Conservation (phyloP, 345 rosid genomes). For the Abelmoschus esculentus region DNA sequence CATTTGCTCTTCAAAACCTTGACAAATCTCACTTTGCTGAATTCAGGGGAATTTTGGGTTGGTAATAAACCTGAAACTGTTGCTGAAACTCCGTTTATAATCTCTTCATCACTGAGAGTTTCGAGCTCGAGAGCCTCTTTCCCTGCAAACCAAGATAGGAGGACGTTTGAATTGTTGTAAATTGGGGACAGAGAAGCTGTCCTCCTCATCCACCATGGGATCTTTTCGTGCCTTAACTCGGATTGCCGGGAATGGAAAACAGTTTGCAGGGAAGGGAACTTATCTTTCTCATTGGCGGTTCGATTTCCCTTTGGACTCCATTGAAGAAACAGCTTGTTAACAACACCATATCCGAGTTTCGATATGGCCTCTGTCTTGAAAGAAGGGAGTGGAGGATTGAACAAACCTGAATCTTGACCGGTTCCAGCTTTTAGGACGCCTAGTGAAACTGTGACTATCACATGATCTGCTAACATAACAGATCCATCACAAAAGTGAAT, state of each 20-base stretch:
- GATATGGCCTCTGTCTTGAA: slow-evolving; percentile 73
- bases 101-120: slow-evolving; percentile 61
- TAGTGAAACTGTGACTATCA: slow-evolving; percentile 76
- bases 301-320: slow-evolving; percentile 23
- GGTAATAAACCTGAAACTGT: slow-evolving; percentile 46
- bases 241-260: slow-evolving; percentile 55
- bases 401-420: slow-evolving; percentile 44
- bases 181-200: slow-evolving; percentile 75
- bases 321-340: slow-evolving; percentile 81
- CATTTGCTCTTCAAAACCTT: slow-evolving; percentile 76
- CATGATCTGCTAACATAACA: slow-evolving; percentile 68
- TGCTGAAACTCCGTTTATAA: slow-evolving; percentile 51
- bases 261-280: slow-evolving; percentile 66
- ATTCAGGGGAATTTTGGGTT: slow-evolving; percentile 15
- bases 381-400: slow-evolving; percentile 65
- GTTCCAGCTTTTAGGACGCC: slow-evolving; percentile 85
- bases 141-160: slow-evolving; percentile 95
- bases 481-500: slow-evolving; percentile 86
- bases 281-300: slow-evolving; percentile 14
- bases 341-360: slow-evolving; percentile 85
- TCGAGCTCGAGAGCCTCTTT: slow-evolving; percentile 89
- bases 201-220: slow-evolving; percentile 96
- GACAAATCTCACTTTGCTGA: slow-evolving; percentile 33
- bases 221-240: slow-evolving; percentile 39
- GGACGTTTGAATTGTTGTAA: slow-evolving; percentile 55